phyloP scores from a whole-genome alignment of 768 basidiomycete species.

The Rhodotorula toruloides region DNA sequence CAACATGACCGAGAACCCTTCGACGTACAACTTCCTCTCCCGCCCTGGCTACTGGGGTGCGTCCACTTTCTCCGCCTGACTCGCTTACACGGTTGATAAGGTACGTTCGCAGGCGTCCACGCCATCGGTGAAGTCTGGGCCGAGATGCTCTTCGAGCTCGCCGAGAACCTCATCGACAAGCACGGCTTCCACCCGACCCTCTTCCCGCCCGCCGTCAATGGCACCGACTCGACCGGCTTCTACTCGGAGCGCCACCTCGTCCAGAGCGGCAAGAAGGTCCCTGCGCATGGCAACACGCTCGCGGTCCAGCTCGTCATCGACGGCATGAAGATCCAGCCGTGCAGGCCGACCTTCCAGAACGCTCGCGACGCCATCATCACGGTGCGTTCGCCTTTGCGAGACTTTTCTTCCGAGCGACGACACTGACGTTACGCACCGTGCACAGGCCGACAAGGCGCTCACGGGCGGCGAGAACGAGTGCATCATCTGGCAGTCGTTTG shows the following conservation, averaged over 20 bases:
- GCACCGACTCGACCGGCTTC: constrained; percentile 54
- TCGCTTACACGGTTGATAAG: background rate
- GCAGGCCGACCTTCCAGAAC: constrained; percentile 56
- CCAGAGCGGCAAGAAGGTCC: constrained; percentile 58
- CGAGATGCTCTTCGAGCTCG: constrained; percentile 48
- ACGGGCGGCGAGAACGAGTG: constrained; percentile 93
- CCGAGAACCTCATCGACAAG: constrained; percentile 43
- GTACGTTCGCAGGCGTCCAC: constrained; percentile 52
- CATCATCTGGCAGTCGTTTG: constrained; percentile 77
- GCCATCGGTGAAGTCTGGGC: constrained; percentile 90
- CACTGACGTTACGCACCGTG: too few relatives aligned
- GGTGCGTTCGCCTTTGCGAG: too few relatives aligned
- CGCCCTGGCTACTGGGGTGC: constrained; percentile 71
- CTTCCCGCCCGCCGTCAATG: constrained; percentile 68
- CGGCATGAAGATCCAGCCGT: constrained; percentile 92
- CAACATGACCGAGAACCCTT: constrained; percentile 40
- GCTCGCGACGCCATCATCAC: constrained; percentile 36
- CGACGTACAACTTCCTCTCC: constrained; percentile 57
- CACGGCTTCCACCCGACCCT: constrained; percentile 47
- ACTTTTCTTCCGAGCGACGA: too few relatives aligned
- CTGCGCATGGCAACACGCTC: constrained; percentile 87
- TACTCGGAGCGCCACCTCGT: constrained; percentile 53
- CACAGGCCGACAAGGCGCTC: constrained; percentile 80
- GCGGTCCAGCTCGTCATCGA: constrained; percentile 64
- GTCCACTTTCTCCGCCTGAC: background rate